These are phyloP conservation scores for Begonia peltatifolia DNA, from an alignment of 306 rosid genomes.

Conservation along the genomic window DNA sequence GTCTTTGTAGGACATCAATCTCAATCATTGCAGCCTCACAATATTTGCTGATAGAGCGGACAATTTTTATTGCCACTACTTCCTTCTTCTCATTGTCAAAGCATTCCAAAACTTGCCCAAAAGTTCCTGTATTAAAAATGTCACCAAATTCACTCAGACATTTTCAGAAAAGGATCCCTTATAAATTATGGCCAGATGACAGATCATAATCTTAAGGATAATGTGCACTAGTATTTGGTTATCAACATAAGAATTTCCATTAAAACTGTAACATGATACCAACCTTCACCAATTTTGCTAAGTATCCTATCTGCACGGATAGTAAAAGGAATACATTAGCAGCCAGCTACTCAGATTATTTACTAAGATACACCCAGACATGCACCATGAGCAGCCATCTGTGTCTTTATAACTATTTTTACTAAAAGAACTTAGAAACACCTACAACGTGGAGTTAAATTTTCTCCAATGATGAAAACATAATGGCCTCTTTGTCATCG, in stretches of 20 bases:
- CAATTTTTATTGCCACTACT: conserved; percentile 54
- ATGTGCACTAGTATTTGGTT: too few relatives aligned
- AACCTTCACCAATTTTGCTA: conserved; percentile 81
- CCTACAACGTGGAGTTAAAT: conserved; percentile 57
- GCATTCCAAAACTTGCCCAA: conserved; percentile 79
- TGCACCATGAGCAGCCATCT: too few relatives aligned
- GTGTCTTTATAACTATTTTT: background rate
- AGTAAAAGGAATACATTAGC: conserved; percentile 3
- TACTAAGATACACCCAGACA: background rate
- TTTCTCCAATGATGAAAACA: conserved; percentile 48
- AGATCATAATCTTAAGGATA: background rate
- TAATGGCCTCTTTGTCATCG: conserved; percentile 75
- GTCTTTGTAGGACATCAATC: conserved; percentile 56
- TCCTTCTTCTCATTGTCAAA: conserved; percentile 60
- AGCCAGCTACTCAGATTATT: conserved; percentile 6
- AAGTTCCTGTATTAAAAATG: conserved; percentile 34
- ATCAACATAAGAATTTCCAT: too few relatives aligned
- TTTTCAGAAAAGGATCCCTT: conserved; percentile 2
- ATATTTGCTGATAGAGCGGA: conserved; percentile 56
- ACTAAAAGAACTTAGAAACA: conserved; percentile 2
- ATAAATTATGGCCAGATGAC: background rate
- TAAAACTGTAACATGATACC: conserved; percentile 4
- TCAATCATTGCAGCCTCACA: conserved; percentile 80
- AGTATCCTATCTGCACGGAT: conserved; percentile 54
- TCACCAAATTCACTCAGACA: background rate